Percentiles rank a stretch among this genome's conserved stretches.
Conservation (phyloP, 1,284 basidiomycete genomes). For the Sutorius eximius region DNA sequence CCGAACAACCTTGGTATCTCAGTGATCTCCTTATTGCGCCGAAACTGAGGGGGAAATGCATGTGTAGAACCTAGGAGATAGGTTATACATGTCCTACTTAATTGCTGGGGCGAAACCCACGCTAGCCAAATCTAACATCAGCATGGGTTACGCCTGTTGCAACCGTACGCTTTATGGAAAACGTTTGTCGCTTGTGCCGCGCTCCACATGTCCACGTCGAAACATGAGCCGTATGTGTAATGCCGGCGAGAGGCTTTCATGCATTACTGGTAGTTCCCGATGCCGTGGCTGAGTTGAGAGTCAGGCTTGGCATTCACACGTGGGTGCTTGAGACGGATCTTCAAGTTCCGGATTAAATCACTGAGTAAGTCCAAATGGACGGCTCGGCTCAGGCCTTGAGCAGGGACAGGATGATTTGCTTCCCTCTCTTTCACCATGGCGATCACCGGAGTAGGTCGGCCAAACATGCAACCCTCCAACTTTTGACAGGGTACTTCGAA, state of each 20-base stretch:
- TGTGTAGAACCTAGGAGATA: background rate
- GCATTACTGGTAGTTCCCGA: background rate
- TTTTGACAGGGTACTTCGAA: constrained; percentile 7
- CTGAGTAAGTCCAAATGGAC: background rate
- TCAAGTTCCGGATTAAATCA: background rate
- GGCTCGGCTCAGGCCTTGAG: background rate
- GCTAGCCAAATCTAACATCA: background rate
- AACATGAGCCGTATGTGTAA: background rate
- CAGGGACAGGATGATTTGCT: background rate
- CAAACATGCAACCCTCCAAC: background rate
- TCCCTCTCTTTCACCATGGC: constrained; percentile 8
- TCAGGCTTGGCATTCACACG: background rate
- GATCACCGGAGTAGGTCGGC: constrained; percentile 6
- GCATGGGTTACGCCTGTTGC: background rate
- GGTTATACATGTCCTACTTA: background rate
- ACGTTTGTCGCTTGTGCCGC: constrained; percentile 21
- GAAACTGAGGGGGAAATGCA: background rate
- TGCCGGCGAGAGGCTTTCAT: background rate
- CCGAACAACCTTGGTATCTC: background rate
- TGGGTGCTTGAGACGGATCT: background rate
- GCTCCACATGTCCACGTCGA: background rate
- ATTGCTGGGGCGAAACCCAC: no score
- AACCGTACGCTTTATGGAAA: background rate
- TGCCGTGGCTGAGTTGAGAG: background rate
- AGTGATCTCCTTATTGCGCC: background rate